phyloP scores from a whole-genome alignment of 148 eudicot species.

The Chenopodium quinoa region DNA sequence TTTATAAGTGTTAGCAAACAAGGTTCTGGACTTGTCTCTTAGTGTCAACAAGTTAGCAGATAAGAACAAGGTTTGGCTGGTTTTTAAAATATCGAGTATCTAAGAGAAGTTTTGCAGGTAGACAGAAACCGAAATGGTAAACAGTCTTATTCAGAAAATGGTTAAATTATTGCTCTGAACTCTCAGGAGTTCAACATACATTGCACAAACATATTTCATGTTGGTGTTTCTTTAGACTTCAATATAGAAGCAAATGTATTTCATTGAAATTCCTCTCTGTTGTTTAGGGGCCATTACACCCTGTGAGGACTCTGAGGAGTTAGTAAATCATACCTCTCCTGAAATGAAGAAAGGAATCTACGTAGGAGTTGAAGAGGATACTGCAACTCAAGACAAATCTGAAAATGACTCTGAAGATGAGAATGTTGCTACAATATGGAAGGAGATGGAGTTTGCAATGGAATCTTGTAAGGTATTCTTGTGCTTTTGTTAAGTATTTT shows the following conservation, averaged over 20 bases:
- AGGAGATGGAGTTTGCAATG: conserved; percentile 64
- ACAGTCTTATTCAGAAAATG: too few relatives aligned
- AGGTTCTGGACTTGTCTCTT: too few relatives aligned
- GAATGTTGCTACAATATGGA: conserved; percentile 63
- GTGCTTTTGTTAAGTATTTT: neutral
- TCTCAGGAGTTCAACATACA: neutral
- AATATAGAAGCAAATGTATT: neutral
- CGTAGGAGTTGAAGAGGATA: conserved; percentile 52
- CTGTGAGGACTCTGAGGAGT: conserved; percentile 8
- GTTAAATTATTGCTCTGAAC: too few relatives aligned
- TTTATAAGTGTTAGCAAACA: too few relatives aligned
- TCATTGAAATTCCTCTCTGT: neutral
- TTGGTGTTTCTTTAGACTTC: neutral
- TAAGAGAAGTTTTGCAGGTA: too few relatives aligned
- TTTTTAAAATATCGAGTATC: too few relatives aligned
- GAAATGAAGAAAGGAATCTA: conserved; percentile 33
- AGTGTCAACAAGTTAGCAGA: too few relatives aligned
- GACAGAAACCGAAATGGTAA: too few relatives aligned
- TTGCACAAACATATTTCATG: too few relatives aligned
- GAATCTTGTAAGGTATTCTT: conserved; percentile 66
- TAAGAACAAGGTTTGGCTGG: too few relatives aligned
- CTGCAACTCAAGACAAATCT: conserved; percentile 30
- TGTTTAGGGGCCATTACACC: conserved; percentile 4
- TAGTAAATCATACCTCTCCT: neutral
- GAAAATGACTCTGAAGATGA: conserved; percentile 28